Evolutionary conservation across 2,329 filamentous ascomycete genomes (phyloP).

Genomic region (Madurella mycetomatis): DNA sequence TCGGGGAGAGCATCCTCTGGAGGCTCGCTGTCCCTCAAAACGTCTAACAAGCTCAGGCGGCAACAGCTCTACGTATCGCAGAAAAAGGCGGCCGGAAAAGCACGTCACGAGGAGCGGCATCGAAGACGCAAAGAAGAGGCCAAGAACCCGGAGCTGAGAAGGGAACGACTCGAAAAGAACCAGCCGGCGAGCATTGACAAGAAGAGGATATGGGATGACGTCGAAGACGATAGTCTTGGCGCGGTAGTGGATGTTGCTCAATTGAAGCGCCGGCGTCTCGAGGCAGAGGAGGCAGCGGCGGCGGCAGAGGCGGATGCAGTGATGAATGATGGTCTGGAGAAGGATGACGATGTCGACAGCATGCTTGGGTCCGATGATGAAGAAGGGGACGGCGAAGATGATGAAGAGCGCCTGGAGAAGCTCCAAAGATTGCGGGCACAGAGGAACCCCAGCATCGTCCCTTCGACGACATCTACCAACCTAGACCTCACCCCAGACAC

Average conservation of each 20-base stretch:
- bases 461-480: constrained; percentile 59
- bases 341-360: constrained; percentile 64
- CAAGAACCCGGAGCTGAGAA: constrained; percentile 71
- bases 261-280: constrained; percentile 52
- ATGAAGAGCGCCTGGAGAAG: constrained; percentile 37
- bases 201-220: constrained; percentile 87
- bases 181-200: constrained; percentile 76
- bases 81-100: constrained; percentile 71
- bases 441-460: constrained; percentile 48
- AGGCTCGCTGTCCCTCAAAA: constrained; percentile 38
- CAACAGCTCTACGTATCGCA: constrained; percentile 73
- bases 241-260: constrained; percentile 55
- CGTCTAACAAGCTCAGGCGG: constrained; percentile 71
- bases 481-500: constrained; percentile 59
- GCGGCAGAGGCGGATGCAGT: constrained; percentile 38
- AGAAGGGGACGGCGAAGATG: constrained; percentile 36
- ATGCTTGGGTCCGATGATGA: constrained; percentile 67
- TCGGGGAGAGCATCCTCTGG: constrained; percentile 23
- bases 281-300: constrained; percentile 43
- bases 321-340: constrained; percentile 41
- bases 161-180: constrained; percentile 70
- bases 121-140: constrained; percentile 79
- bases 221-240: constrained; percentile 54
- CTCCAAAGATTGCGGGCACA: constrained; percentile 42
- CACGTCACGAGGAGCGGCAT: constrained; percentile 72